Evolutionary conservation across 441 rosid genomes (phyloP), one percentile per base, ranked within the genome.

Genomic region (Gossypium armourianum): DNA sequence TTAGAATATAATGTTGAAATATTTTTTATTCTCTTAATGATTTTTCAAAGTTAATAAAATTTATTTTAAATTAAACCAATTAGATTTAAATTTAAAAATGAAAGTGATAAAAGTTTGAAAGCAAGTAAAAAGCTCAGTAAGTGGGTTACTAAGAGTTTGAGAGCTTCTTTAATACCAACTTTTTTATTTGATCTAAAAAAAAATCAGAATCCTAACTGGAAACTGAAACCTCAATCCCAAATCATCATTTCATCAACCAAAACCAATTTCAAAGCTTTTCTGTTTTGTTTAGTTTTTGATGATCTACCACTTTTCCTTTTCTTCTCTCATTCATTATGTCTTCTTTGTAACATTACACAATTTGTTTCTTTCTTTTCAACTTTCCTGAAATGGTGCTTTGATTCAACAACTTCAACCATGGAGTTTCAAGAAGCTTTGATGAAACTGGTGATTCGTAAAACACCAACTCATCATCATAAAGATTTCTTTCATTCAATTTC

Each of bases 401-500:
- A 5, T 32, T 9, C 10, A 53, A 23, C 9, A 17, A 19, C 1
- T 21, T 16, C 4, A 32, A 16, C 24, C 59, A 62, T 92, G 95
- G 95, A 85, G 83, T 82, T 86, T 74, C 87, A 80, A 67, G 88
- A 86, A 77, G 91, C 96, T 47, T 23, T 86, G 62, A 70, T 69
- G 81, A 83, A 78, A 74, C 43, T 83, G 26, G 72, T 73, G 80
- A 49, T 82, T 56, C 79, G 70, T 8, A 74, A 74, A 60, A 23
- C 83, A 15, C 57, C 69, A 7, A 17, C 72, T 13, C 68, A 56
- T 62, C 65, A 49, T 60, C 71, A 70, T 50, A 78, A 54, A 72
- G 71, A 53, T 0, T 0, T 65, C 17, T 5, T 28, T 6, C 4
- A 8, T n/a, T 17, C 52, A 12, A 4, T 2, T 64, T 7, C 56